Evolutionary conservation across 2,329 filamentous ascomycete species (phyloP).

Genomic region (Clathrospora elynae): DNA sequence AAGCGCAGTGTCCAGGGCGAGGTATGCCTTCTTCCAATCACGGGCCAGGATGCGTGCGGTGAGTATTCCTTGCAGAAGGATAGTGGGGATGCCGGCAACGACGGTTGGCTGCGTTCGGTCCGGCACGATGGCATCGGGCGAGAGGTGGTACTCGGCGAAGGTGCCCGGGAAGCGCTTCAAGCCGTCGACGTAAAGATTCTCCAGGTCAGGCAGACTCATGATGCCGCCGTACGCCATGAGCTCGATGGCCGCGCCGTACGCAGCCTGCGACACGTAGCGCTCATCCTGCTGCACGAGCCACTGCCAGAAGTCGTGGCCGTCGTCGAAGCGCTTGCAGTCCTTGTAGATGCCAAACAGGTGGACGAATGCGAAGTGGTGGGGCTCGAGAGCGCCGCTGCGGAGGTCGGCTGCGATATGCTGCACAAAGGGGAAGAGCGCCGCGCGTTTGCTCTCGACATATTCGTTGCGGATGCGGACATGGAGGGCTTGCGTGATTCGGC

Average conservation of each 20-base stretch:
- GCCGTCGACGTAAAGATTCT: constrained; percentile 53
- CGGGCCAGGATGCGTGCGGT: constrained; percentile 53
- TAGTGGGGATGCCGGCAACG: constrained; percentile 48
- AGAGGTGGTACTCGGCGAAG: constrained; percentile 55
- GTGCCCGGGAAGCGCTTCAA: constrained; percentile 55
- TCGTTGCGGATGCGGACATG: constrained; percentile 42
- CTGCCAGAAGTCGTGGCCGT: constrained; percentile 53
- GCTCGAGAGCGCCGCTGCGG: constrained; percentile 39
- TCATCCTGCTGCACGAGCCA: constrained; percentile 55
- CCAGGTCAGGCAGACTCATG: constrained; percentile 50
- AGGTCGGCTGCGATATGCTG: constrained; percentile 51
- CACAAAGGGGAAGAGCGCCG: constrained; percentile 38
- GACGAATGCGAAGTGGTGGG: constrained; percentile 49
- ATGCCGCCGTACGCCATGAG: constrained; percentile 51
- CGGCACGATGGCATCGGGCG: constrained; percentile 53
- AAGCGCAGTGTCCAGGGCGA: constrained; percentile 56
- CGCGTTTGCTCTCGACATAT: constrained; percentile 5
- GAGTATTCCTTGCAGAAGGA: constrained; percentile 56
- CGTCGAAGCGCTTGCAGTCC: constrained; percentile 49
- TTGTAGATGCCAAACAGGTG: constrained; percentile 56
- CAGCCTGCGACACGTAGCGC: constrained; percentile 47
- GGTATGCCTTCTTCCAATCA: constrained; percentile 56
- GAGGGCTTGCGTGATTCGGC: constrained; percentile 44
- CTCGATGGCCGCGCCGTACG: constrained; percentile 58
- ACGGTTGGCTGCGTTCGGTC: constrained; percentile 46